phyloP scores from a whole-genome alignment of 1,139 yeast genomes.

The Kluyveromyces sp. region DNA sequence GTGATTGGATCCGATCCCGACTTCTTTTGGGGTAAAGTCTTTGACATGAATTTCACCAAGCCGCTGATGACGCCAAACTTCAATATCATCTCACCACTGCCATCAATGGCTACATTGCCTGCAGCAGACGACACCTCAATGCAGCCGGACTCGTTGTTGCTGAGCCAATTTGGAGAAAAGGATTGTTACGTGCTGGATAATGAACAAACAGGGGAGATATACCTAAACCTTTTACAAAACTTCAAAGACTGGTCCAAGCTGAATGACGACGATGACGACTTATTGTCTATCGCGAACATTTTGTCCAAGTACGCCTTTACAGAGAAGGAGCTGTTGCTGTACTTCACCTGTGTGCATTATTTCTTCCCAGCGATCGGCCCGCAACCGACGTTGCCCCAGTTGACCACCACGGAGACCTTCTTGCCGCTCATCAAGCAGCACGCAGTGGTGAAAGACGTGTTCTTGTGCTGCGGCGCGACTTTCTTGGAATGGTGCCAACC shows the following conservation, averaged over 20 bases:
- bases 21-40: conserved; percentile 7
- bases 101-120: background rate
- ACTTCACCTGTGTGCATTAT: conserved; percentile 14
- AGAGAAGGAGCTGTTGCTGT: conserved; percentile 11
- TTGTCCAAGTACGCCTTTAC: conserved; percentile 7
- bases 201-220: conserved; percentile 12
- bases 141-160: background rate
- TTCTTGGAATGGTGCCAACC: conserved; percentile 18
- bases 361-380: conserved; percentile 17
- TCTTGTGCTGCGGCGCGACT: conserved; percentile 16
- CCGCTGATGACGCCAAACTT: conserved; percentile 7
- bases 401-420: conserved; percentile 14
- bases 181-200: conserved; percentile 13
- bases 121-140: background rate
- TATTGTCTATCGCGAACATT: conserved; percentile 4
- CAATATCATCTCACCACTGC: conserved; percentile 3
- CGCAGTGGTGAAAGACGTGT: conserved; percentile 13
- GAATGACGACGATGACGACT: conserved; percentile 6
- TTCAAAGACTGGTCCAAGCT: conserved; percentile 11
- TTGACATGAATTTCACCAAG: conserved; percentile 4
- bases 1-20: background rate
- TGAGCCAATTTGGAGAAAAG: background rate
- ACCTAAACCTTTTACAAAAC: conserved; percentile 9
- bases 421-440: conserved; percentile 13
- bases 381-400: conserved; percentile 14